Conservation (phyloP, 768 basidiomycete species). For the Amanita phalloides region DNA sequence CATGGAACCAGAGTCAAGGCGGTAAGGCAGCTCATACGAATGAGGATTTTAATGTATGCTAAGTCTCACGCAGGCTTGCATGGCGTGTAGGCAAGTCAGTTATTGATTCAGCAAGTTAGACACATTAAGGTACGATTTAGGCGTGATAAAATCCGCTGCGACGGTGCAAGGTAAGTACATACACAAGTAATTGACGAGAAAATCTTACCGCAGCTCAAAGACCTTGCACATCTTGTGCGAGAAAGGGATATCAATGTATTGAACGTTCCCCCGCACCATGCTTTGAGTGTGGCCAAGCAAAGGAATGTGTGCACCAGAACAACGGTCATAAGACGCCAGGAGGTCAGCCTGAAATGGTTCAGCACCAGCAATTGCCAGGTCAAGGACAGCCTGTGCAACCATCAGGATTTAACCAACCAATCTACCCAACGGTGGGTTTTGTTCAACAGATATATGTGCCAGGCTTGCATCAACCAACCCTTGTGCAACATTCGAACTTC, state of each 20-base stretch:
- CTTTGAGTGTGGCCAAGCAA: constrained; percentile 29
- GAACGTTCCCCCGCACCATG: constrained; percentile 38
- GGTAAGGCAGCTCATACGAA: constrained; percentile 24
- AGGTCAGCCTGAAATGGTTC: not conserved
- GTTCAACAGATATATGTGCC: constrained; percentile 4
- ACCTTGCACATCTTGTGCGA: constrained; percentile 38
- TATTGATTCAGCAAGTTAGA: not conserved
- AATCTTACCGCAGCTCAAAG: constrained; percentile 16
- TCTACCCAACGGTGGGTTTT: not conserved
- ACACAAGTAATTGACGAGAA: constrained; percentile 6
- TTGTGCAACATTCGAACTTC: not conserved
- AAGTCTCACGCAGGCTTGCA: constrained; percentile 36
- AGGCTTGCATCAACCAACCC: constrained; percentile 5
- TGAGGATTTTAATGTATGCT: constrained; percentile 6
- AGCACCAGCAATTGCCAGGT: not conserved
- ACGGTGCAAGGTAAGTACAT: constrained; percentile 37
- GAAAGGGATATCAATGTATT: constrained; percentile 41
- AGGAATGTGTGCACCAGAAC: constrained; percentile 35
- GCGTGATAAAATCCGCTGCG: constrained; percentile 53
- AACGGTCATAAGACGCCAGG: not conserved
- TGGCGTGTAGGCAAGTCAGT: constrained; percentile 42
- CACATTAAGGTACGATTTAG: constrained; percentile 19
- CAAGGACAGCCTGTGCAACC: not conserved
- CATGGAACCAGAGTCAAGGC: constrained; percentile 52
- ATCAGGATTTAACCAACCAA: not conserved